phyloP scores from a whole-genome alignment of 2,329 filamentous ascomycete genomes.

The Myriosclerotinia scirpicola region DNA sequence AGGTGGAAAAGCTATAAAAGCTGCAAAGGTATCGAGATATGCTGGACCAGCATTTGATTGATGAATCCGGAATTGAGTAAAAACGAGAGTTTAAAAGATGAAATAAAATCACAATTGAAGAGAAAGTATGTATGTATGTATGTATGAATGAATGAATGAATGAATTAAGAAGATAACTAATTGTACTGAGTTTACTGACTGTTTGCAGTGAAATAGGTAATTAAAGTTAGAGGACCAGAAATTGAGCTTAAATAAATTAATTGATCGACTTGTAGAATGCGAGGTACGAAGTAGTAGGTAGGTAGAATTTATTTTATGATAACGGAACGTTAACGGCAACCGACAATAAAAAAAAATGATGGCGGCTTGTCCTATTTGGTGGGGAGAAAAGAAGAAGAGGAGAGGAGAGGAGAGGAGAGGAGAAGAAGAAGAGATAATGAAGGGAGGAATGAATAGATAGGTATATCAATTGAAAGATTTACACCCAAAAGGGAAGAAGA shows the following conservation, averaged over 20 bases:
- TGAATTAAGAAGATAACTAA: background rate
- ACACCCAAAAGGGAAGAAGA: no score
- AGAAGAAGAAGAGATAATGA: no score
- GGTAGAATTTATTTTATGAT: constrained; percentile 3
- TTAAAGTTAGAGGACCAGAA: constrained; percentile 20
- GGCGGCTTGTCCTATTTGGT: no score
- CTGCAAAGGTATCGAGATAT: constrained; percentile 18
- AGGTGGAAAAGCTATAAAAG: constrained; percentile 17
- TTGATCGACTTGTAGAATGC: constrained; percentile 10
- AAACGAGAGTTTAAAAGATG: constrained; percentile 5
- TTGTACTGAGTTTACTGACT: no score
- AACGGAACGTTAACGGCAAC: constrained; percentile 3
- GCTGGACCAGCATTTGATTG: constrained; percentile 18
- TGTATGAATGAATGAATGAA: background rate
- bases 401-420: no score
- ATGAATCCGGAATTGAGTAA: constrained; percentile 15
- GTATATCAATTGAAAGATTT: no score
- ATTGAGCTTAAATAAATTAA: constrained; percentile 14
- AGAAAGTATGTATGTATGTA: constrained; percentile 10
- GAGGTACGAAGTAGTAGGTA: no score
- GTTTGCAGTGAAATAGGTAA: constrained; percentile 6
- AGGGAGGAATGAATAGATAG: no score
- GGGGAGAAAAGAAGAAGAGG: background rate
- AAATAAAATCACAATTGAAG: constrained; percentile 13
- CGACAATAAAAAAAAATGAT: background rate